These are phyloP conservation scores for Simplicillium aogashimaense DNA, from an alignment of 2,329 filamentous ascomycete genomes.

Conservation along the genomic window DNA sequence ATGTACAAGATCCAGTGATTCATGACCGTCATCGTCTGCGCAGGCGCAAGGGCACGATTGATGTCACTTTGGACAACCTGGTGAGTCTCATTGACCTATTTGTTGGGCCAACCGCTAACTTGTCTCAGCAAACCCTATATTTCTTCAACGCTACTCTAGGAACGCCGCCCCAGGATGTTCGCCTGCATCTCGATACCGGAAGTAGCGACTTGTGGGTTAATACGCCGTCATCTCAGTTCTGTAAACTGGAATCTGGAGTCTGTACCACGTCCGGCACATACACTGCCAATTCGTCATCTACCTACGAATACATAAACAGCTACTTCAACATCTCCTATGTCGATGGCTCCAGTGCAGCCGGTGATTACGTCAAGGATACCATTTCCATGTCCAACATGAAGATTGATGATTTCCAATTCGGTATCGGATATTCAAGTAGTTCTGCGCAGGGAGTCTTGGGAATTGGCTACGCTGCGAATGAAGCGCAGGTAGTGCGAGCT, in stretches of 20 bases:
- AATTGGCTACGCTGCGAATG: constrained; percentile 72
- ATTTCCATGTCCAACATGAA: constrained; percentile 47
- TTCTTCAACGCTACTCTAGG: constrained; percentile 54
- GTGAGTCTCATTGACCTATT: constrained; percentile 21
- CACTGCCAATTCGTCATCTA: constrained; percentile 59
- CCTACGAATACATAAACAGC: constrained; percentile 62
- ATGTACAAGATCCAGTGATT: constrained; percentile 27
- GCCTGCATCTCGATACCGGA: constrained; percentile 56
- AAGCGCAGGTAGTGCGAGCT: constrained; percentile 58
- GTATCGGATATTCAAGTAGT: constrained; percentile 56
- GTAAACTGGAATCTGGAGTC: constrained; percentile 32
- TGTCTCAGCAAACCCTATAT: constrained; percentile 47
- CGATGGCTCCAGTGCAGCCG: constrained; percentile 66
- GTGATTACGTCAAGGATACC: constrained; percentile 73
- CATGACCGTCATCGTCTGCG: constrained; percentile 32
- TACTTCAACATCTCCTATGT: constrained; percentile 84
- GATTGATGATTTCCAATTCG: constrained; percentile 56
- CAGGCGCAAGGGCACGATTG: constrained; percentile 30
- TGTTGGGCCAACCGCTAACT: constrained; percentile 2
- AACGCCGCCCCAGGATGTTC: constrained; percentile 47
- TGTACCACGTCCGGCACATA: constrained; percentile 60
- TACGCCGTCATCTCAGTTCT: constrained; percentile 49
- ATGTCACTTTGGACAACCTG: constrained; percentile 43
- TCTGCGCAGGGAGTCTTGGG: constrained; percentile 68
- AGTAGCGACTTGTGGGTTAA: constrained; percentile 67